Evolutionary conservation across 352 stramenopile genomes (phyloP).

Genomic region (Globisporangium mamillatum): DNA sequence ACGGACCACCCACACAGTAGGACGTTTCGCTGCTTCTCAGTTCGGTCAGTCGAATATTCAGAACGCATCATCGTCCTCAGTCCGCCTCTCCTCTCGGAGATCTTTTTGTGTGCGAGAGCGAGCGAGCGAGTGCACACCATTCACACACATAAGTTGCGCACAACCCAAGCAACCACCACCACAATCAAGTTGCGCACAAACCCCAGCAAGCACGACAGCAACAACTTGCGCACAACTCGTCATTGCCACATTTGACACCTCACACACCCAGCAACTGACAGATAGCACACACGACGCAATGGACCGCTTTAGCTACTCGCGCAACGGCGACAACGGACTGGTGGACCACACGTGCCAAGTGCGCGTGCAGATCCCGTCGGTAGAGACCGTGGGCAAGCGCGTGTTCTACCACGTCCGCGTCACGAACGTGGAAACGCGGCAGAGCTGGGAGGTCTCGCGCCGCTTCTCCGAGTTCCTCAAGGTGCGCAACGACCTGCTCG

Average conservation of each 20-base stretch:
- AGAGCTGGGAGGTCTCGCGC: slow-evolving; percentile 67
- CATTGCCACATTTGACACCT: slow-evolving; percentile 8
- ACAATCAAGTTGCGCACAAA: not conserved
- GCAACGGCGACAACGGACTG: slow-evolving; percentile 60
- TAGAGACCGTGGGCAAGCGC: slow-evolving; percentile 43
- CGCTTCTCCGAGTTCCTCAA: slow-evolving; percentile 83
- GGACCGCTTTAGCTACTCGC: slow-evolving; percentile 81
- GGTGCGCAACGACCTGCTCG: slow-evolving; percentile 68
- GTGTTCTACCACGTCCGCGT: slow-evolving; percentile 72
- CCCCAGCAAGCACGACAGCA: not conserved
- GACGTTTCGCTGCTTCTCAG: not conserved
- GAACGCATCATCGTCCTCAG: not conserved
- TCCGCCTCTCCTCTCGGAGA: slow-evolving; percentile 14
- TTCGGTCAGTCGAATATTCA: not conserved
- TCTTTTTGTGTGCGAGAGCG: slow-evolving; percentile 5
- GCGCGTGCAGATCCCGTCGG: slow-evolving; percentile 55
- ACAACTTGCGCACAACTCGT: not conserved
- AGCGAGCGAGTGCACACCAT: not conserved
- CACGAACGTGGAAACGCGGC: slow-evolving; percentile 58
- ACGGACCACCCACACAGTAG: slow-evolving; percentile 6
- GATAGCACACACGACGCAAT: slow-evolving; percentile 19
- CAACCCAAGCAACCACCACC: not conserved
- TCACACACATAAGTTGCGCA: not conserved
- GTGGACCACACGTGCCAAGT: slow-evolving; percentile 73
- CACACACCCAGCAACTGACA: not conserved